Evolutionary conservation across 441 rosid species (phyloP).

Genomic region (Euphorbia corollata): DNA sequence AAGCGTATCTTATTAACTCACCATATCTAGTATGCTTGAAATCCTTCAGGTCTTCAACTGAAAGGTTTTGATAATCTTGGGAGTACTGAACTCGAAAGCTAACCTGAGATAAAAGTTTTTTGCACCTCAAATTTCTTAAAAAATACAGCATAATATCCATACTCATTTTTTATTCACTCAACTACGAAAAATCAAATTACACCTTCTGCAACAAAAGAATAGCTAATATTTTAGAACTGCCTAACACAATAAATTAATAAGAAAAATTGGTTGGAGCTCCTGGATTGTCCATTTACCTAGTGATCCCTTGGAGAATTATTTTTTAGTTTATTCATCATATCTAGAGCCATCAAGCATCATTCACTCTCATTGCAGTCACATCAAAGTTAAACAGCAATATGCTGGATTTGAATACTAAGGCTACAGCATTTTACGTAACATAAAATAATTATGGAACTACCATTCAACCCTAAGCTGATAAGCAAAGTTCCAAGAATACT

Average conservation of each 20-base stretch:
- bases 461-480: background rate
- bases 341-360: background rate
- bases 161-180: background rate
- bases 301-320: background rate
- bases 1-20: conserved; percentile 27
- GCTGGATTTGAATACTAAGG: background rate
- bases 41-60: conserved; percentile 93
- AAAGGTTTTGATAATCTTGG: conserved; percentile 76
- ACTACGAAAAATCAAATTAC: background rate
- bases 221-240: background rate
- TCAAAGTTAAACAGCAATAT: conserved; percentile 1
- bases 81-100: conserved; percentile 93
- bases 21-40: conserved; percentile 98
- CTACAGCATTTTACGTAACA: background rate
- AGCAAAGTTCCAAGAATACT: background rate
- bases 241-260: conserved; percentile 4
- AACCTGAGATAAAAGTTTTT: conserved; percentile 52
- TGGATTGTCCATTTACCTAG: background rate
- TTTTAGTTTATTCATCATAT: background rate
- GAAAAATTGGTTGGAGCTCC: background rate
- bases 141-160: background rate
- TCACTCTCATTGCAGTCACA: background rate
- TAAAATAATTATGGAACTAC: too few species aligned
- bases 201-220: background rate
- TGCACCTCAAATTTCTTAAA: conserved; percentile 16